phyloP scores from a whole-genome alignment of 2,329 filamentous ascomycete species.

The Penicillium brasilianum region DNA sequence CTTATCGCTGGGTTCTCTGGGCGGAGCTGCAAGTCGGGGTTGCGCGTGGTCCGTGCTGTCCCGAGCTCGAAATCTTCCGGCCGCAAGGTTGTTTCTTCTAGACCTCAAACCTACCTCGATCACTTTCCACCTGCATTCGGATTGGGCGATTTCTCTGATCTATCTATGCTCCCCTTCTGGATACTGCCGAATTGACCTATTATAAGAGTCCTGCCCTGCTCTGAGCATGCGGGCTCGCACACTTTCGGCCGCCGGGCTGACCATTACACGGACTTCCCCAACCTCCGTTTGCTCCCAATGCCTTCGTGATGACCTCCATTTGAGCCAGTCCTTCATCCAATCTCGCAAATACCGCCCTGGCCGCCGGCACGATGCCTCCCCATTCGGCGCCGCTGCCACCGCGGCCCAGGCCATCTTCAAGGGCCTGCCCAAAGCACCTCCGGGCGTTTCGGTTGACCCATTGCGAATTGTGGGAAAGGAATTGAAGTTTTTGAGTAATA shows the following conservation, averaged over 20 bases:
- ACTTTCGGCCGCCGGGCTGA: conserved; percentile 43
- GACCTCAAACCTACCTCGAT: conserved; percentile 14
- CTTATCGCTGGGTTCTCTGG: background rate
- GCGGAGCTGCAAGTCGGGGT: conserved; percentile 2
- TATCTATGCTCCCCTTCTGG: conserved; percentile 18
- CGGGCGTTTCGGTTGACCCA: conserved; percentile 78
- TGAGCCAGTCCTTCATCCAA: conserved; percentile 32
- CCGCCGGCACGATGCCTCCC: conserved; percentile 46
- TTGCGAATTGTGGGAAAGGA: conserved; percentile 91
- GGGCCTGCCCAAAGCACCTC: conserved; percentile 46
- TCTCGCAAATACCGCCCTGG: conserved; percentile 48
- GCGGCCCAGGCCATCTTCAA: conserved; percentile 59
- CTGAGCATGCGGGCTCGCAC: conserved; percentile 48
- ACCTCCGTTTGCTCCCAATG: conserved; percentile 49
- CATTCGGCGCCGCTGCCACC: conserved; percentile 53
- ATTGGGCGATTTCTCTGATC: background rate
- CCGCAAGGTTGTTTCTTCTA: conserved; percentile 22
- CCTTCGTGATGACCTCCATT: conserved; percentile 43
- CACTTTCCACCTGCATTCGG: conserved; percentile 9
- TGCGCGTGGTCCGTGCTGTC: conserved; percentile 32
- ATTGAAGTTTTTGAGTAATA: conserved; percentile 93
- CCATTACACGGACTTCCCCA: conserved; percentile 40
- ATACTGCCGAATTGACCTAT: background rate
- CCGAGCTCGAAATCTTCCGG: conserved; percentile 37
- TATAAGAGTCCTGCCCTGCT: conserved; percentile 22